Evolutionary conservation across 176 grass and related monocot genomes (phyloP), one percentile per base, ranked within the genome.

Genomic region (Carex cristatella): DNA sequence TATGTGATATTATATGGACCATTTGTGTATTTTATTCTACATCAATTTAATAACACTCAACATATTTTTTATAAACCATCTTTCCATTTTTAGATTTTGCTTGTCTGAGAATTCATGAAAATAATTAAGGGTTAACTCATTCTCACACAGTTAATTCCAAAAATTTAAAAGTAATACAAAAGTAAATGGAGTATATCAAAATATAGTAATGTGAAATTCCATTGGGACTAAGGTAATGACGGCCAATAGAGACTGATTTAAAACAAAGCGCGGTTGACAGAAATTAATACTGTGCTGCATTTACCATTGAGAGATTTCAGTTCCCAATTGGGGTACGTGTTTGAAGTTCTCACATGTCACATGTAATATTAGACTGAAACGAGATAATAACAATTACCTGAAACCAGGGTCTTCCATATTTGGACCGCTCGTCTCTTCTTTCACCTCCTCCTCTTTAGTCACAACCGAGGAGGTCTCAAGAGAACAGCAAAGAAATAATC

Each of bases 301-400:
- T 65, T 65, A 31, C 23, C 9, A 51, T 51, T 61, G 58, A 61
- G 58, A 61, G 15, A 61, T 61, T 61, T 60, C 57, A 60, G 57
- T 60, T 60, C 2, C 57, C 4, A 63, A 23, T 63, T 63, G 61
- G n/a, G 19, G 61, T n/a, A 63, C 28, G 23, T 28, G 61, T 28
- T 23, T 10, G n/a, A 10, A 28, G 18, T 19, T 72, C 15, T 72
- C 69, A 72, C 48, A 72, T 72, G n/a, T n/a, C 69, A 65, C 35
- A 65, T 80, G 16, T n/a, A 48, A 61, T 35, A 62, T 38, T 7
- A 63, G 16, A 10, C 11, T 37, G 38, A 37, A 28, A 88, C 33
- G 7, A 55, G 53, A 27, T 10, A 82, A 42, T 33, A 79, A 84
- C 71, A 82, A 31, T 48, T 84, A 90, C 88, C 71, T 87, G 88